Percentiles rank a stretch among this genome's conserved stretches.
phyloP scores from a whole-genome alignment of 116 monocot species.

The Posidonia oceanica region DNA sequence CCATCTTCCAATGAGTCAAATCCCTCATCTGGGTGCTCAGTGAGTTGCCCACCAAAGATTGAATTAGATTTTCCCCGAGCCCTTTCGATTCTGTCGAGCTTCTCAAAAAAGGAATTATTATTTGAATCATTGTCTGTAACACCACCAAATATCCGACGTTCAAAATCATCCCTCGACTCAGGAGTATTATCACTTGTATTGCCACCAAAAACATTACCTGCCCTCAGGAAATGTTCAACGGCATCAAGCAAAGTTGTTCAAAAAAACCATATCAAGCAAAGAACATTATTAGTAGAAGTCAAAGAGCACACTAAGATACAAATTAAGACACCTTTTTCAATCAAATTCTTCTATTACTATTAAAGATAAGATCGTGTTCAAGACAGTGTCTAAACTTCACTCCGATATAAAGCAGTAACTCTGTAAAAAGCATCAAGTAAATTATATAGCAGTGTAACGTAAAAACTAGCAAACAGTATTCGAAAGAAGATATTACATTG shows the following conservation, averaged over 20 bases:
- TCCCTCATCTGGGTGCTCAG: not conserved
- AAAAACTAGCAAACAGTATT: no score
- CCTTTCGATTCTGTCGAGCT: slow-evolving; percentile 36
- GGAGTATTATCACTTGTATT: slow-evolving; percentile 3
- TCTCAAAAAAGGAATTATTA: slow-evolving; percentile 25
- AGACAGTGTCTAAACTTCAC: not conserved
- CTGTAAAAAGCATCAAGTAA: no score
- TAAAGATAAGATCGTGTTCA: not conserved
- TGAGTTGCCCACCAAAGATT: not conserved
- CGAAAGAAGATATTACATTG: no score
- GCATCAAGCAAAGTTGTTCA: not conserved
- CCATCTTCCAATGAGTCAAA: slow-evolving; percentile 48
- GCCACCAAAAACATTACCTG: slow-evolving; percentile 1
- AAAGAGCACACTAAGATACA: not conserved
- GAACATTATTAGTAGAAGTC: not conserved
- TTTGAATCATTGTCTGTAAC: slow-evolving; percentile 7
- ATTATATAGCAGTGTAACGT: no score
- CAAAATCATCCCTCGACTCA: slow-evolving; percentile 43
- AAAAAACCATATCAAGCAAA: not conserved
- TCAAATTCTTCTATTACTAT: not conserved
- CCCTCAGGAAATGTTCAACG: not conserved
- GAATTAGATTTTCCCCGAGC: slow-evolving; percentile 14
- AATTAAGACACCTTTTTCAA: not conserved
- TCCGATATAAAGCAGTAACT: not conserved
- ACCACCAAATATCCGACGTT: slow-evolving; percentile 31